A percentile compares a stretch with the other conserved stretches of the same genome.
Conservation (phyloP, 1,139 yeast species). For the Candida mesenterica region DNA sequence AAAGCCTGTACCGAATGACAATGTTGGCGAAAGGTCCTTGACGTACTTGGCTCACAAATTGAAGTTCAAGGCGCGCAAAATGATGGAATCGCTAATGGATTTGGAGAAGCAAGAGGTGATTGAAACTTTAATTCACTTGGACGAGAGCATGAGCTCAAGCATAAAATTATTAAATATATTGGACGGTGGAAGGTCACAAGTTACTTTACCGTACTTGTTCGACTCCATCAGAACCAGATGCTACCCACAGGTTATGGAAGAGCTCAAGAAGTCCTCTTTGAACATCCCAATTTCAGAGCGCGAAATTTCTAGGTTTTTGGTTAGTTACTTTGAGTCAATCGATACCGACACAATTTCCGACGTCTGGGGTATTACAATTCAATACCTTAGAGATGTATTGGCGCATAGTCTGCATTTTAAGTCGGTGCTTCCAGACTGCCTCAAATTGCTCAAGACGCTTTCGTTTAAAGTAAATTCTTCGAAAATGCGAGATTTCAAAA, state of each 20-base stretch:
- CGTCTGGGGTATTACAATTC: slow-evolving; percentile 57
- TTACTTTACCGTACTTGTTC: slow-evolving; percentile 68
- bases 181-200: slow-evolving; percentile 81
- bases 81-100: slow-evolving; percentile 66
- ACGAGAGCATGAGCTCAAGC: slow-evolving; percentile 17
- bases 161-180: slow-evolving; percentile 65
- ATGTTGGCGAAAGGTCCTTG: slow-evolving; percentile 42
- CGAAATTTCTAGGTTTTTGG: slow-evolving; percentile 50
- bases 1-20: slow-evolving; percentile 22
- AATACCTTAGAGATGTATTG: slow-evolving; percentile 59
- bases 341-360: slow-evolving; percentile 79
- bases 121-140: slow-evolving; percentile 55
- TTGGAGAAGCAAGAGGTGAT: slow-evolving; percentile 74
- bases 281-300: slow-evolving; percentile 41
- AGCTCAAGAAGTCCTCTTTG: slow-evolving; percentile 40
- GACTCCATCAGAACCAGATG: slow-evolving; percentile 48
- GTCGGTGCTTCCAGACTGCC: slow-evolving; percentile 48
- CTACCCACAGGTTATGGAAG: slow-evolving; percentile 31
- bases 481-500: slow-evolving; percentile 61
- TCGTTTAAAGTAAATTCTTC: slow-evolving; percentile 56
- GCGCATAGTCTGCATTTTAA: slow-evolving; percentile 50
- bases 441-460: slow-evolving; percentile 50
- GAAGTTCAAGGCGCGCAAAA: slow-evolving; percentile 67
- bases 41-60: slow-evolving; percentile 63
- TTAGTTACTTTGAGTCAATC: slow-evolving; percentile 58